Evolutionary conservation across 495 filamentous ascomycete genomes (phyloP).

Genomic region (Aspergillus steynii): DNA sequence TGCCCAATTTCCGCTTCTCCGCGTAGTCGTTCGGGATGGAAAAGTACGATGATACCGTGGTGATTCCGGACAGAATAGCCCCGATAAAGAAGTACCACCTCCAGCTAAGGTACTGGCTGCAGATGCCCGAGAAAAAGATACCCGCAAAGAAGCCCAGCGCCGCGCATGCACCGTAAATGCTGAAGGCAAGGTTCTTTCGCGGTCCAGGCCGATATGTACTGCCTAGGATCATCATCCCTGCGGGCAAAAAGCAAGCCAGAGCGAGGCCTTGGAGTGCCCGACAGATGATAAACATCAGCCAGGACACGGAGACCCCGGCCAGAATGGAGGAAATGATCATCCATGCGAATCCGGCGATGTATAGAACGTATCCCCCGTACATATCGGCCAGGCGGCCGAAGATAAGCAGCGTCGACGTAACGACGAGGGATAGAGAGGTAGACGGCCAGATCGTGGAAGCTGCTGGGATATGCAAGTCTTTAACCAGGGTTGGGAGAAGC

Average conservation of each 20-base stretch:
- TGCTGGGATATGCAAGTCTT: constrained; percentile 63
- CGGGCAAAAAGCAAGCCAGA: constrained; percentile 74
- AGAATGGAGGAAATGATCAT: constrained; percentile 71
- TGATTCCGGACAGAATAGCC: constrained; percentile 52
- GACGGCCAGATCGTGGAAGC: constrained; percentile 76
- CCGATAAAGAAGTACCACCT: constrained; percentile 84
- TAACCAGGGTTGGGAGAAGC: constrained; percentile 67
- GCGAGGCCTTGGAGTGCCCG: constrained; percentile 81
- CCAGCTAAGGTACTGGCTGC: constrained; percentile 65
- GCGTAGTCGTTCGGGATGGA: constrained; percentile 65
- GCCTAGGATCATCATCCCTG: constrained; percentile 76
- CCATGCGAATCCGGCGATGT: constrained; percentile 69
- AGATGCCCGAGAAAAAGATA: constrained; percentile 76
- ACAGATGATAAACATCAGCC: constrained; percentile 71
- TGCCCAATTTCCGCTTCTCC: constrained; percentile 44
- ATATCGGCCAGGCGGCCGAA: constrained; percentile 77
- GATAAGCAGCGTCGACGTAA: constrained; percentile 72
- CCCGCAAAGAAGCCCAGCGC: constrained; percentile 80
- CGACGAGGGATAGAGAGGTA: constrained; percentile 71
- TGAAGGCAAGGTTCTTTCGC: constrained; percentile 83
- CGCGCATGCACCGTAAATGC: constrained; percentile 75
- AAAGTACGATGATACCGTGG: constrained; percentile 54
- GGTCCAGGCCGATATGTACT: constrained; percentile 81
- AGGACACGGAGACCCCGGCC: constrained; percentile 68
- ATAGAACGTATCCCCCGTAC: constrained; percentile 74